A percentile compares a stretch with the other conserved stretches of the same genome.
Conservation (phyloP, 1,284 basidiomycete genomes). For the Pascua guehoae region DNA sequence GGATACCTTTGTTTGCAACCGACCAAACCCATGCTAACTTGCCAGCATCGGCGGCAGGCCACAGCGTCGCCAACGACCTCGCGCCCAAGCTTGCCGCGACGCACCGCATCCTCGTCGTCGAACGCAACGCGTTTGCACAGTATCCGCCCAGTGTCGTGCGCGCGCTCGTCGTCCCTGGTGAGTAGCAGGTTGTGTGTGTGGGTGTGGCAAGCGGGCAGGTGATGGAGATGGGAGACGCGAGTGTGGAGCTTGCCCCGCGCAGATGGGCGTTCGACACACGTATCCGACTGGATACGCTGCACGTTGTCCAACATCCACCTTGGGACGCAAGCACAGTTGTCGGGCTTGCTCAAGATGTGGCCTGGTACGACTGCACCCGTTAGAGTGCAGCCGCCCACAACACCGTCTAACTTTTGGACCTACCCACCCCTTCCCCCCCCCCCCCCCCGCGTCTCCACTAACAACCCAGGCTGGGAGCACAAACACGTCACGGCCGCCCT, state of each 20-base stretch:
- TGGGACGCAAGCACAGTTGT: no score
- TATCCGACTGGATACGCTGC: no score
- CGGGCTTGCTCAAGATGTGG: no score
- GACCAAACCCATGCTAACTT: no score
- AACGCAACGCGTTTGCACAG: slow-evolving; percentile 43
- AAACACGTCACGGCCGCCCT: slow-evolving; percentile 34
- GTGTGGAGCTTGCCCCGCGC: no score
- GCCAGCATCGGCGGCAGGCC: slow-evolving; percentile 41
- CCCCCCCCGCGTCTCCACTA: neutral
- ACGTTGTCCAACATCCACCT: no score
- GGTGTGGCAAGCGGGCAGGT: no score
- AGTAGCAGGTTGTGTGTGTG: slow-evolving; percentile 11
- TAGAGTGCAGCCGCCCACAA: no score
- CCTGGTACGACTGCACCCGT: no score
- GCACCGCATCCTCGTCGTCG: slow-evolving; percentile 51
- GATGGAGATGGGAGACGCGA: no score
- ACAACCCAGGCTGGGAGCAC: slow-evolving; percentile 44
- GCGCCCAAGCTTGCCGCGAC: slow-evolving; percentile 37
- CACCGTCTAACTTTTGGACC: no score
- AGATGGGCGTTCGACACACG: no score
- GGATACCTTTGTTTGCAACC: neutral
- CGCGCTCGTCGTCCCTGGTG: slow-evolving; percentile 48
- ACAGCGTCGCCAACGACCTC: slow-evolving; percentile 38
- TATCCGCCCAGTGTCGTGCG: slow-evolving; percentile 46
- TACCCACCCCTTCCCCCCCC: neutral